Evolutionary conservation across 176 grass and related monocot species (phyloP).

Genomic region (Pharus latifolius): DNA sequence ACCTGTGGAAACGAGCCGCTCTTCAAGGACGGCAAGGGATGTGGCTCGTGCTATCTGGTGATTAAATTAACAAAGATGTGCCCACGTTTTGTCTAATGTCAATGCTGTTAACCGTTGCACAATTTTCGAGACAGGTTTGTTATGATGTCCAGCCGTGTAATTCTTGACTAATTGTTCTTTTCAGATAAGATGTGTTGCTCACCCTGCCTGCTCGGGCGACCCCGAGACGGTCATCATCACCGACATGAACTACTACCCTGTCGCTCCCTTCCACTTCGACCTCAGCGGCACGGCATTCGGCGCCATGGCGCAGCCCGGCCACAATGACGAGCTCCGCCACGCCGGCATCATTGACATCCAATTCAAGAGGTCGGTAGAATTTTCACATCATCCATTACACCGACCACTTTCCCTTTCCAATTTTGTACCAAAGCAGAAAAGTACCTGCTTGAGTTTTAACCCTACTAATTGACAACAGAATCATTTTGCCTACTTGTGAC

Average conservation of each 20-base stretch:
- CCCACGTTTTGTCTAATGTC: too few relatives aligned
- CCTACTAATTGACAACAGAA: too few relatives aligned
- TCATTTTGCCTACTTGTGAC: neutral
- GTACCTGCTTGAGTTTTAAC: too few relatives aligned
- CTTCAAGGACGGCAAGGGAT: slow-evolving; percentile 48
- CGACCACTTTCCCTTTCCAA: too few relatives aligned
- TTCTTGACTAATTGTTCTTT: neutral
- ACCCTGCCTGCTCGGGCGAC: slow-evolving; percentile 42
- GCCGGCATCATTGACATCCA: slow-evolving; percentile 55
- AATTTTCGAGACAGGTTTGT: too few relatives aligned
- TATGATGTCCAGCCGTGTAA: neutral
- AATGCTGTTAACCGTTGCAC: too few relatives aligned
- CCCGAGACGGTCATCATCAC: slow-evolving; percentile 51
- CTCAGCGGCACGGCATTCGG: slow-evolving; percentile 57
- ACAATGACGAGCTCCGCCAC: slow-evolving; percentile 36
- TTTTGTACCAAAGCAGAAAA: too few relatives aligned
- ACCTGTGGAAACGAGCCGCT: slow-evolving; percentile 40
- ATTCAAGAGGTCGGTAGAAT: slow-evolving; percentile 30
- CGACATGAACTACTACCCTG: slow-evolving; percentile 66
- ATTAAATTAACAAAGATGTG: too few relatives aligned
- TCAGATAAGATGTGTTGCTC: slow-evolving; percentile 33
- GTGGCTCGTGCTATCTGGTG: slow-evolving; percentile 44
- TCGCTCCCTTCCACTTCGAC: slow-evolving; percentile 57
- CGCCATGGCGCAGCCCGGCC: slow-evolving; percentile 32
- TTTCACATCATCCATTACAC: too few relatives aligned